Evolutionary conservation across 2,329 filamentous ascomycete genomes (phyloP).

Genomic region (Alternaria sp.): DNA sequence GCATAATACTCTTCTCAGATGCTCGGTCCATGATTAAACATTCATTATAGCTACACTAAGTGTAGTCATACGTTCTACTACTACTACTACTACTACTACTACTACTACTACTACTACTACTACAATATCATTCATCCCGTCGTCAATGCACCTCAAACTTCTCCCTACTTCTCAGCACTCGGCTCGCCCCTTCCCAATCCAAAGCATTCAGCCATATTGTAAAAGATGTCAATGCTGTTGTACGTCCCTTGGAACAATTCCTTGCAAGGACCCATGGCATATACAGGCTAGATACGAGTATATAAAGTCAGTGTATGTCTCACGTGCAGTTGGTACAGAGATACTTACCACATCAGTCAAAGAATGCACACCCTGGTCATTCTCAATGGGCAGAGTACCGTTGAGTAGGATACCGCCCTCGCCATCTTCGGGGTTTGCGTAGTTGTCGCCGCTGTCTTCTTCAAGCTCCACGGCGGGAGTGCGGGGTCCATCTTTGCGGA

Average conservation of each 20-base stretch:
- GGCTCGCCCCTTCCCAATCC: slow-evolving; percentile 51
- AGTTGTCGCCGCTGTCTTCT: slow-evolving; percentile 63
- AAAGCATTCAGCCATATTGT: slow-evolving; percentile 74
- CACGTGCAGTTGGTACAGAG: too few species aligned
- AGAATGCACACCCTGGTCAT: slow-evolving; percentile 64
- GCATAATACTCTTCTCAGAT: too few species aligned
- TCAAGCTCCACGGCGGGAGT: slow-evolving; percentile 66
- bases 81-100: neutral
- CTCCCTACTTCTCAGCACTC: neutral
- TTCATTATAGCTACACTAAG: slow-evolving; percentile 11
- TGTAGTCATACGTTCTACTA: neutral
- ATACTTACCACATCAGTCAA: slow-evolving; percentile 46
- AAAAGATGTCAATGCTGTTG: slow-evolving; percentile 77
- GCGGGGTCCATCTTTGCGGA: slow-evolving; percentile 73
- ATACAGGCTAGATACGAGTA: slow-evolving; percentile 59
- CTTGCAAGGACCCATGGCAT: slow-evolving; percentile 80
- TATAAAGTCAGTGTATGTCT: too few species aligned
- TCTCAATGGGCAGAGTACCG: slow-evolving; percentile 72
- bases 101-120: neutral
- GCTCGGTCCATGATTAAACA: slow-evolving; percentile 6
- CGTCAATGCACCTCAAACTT: neutral
- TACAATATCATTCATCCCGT: neutral
- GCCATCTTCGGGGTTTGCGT: slow-evolving; percentile 73
- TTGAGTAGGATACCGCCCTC: slow-evolving; percentile 76
- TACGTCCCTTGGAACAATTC: slow-evolving; percentile 77